phyloP scores from a whole-genome alignment of 352 stramenopile genomes.

The Hyaloperonospora brassicae region DNA sequence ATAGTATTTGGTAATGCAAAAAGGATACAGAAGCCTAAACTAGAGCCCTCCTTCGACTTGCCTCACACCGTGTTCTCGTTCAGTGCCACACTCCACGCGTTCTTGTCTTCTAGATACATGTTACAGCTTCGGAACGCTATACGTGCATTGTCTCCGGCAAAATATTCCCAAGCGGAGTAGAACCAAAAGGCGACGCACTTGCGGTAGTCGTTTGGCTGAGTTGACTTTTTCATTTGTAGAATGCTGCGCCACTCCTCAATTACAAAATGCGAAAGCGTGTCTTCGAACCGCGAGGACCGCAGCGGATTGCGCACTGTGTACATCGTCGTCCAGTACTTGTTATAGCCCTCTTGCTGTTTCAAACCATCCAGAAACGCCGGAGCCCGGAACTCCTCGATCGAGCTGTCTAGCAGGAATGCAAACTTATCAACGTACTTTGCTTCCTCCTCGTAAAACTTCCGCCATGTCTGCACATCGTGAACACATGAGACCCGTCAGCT shows the following conservation, averaged over 20 bases:
- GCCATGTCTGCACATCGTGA: slow-evolving; percentile 48
- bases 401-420: slow-evolving; percentile 61
- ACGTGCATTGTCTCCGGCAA: slow-evolving; percentile 65
- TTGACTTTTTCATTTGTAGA: slow-evolving; percentile 73
- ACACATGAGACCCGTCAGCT: slow-evolving; percentile 1
- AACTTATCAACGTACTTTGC: slow-evolving; percentile 85
- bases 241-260: slow-evolving; percentile 69
- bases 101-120: slow-evolving; percentile 78
- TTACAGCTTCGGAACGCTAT: slow-evolving; percentile 75
- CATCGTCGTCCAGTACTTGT: slow-evolving; percentile 80
- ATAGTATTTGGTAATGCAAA: slow-evolving; percentile 1
- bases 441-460: slow-evolving; percentile 85
- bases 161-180: slow-evolving; percentile 79
- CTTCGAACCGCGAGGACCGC: slow-evolving; percentile 62
- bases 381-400: slow-evolving; percentile 55
- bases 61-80: slow-evolving; percentile 24
- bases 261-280: slow-evolving; percentile 63
- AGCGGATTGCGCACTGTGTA: slow-evolving; percentile 69
- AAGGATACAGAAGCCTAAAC: slow-evolving; percentile 6
- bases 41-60: not conserved
- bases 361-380: slow-evolving; percentile 62
- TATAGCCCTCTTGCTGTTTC: slow-evolving; percentile 70
- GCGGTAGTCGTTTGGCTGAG: slow-evolving; percentile 79
- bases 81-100: slow-evolving; percentile 32
- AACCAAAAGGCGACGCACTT: slow-evolving; percentile 86